These are phyloP conservation scores for Moniliella sp. DNA, from an alignment of 1,284 basidiomycete genomes.

Conservation along the genomic window DNA sequence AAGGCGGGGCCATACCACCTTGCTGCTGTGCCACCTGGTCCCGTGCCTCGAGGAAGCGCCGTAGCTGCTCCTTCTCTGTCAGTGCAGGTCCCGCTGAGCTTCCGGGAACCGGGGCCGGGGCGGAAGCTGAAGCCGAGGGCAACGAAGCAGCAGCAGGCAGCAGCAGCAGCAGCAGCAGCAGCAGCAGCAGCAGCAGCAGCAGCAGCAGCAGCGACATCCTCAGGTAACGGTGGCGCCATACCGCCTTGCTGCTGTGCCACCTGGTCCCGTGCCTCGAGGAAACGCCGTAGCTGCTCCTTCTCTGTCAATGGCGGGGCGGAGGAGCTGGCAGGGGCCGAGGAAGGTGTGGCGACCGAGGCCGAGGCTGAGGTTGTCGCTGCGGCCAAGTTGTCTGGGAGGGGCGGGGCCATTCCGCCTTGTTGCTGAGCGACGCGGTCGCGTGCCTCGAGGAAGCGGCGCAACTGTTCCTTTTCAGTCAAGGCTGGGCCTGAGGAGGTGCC, in stretches of 20 bases:
- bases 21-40: conserved; percentile 2
- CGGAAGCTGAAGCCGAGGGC: neutral
- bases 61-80: conserved; percentile 3
- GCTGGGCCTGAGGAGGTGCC: too few species aligned
- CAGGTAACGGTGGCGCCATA: too few species aligned
- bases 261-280: conserved; percentile 3
- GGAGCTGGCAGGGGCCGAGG: too few species aligned
- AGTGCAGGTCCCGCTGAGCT: neutral
- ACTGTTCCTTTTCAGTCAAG: conserved; percentile 3
- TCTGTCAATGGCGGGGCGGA: too few species aligned
- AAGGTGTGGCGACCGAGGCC: too few species aligned
- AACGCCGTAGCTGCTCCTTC: conserved; percentile 3
- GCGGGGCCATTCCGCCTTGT: too few species aligned
- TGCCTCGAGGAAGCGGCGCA: conserved; percentile 3
- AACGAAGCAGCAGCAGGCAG: too few species aligned
- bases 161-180: too few species aligned
- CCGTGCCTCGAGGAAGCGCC: conserved; percentile 2
- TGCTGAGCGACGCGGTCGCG: conserved; percentile 3
- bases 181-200: neutral
- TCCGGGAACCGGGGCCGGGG: neutral
- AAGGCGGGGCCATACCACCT: neutral
- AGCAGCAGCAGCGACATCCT: neutral
- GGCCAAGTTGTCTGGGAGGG: too few species aligned
- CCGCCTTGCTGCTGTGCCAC: conserved; percentile 2
- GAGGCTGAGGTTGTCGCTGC: too few species aligned